Evolutionary conservation across 352 stramenopile species (phyloP).

Genomic region (Globisporangium solare): DNA sequence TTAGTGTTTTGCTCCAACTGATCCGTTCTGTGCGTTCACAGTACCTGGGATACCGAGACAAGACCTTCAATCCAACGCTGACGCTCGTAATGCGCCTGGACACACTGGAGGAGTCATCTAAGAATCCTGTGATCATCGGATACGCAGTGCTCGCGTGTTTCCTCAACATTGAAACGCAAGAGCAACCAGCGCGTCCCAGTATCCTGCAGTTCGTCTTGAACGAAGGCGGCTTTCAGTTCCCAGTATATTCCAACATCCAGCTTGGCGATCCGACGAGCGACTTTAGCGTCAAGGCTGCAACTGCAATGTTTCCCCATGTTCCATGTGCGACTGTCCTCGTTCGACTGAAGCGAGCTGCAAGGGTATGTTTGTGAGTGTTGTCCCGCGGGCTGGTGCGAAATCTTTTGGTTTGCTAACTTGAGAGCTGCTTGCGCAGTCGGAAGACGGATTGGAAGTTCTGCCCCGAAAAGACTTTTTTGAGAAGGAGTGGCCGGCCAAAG

Average conservation of each 20-base stretch:
- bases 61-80: conserved; percentile 69
- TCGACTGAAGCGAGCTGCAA: conserved; percentile 46
- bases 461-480: conserved; percentile 39
- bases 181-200: conserved; percentile 46
- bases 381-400: background rate
- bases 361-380: conserved; percentile 19
- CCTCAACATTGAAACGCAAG: conserved; percentile 49
- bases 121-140: conserved; percentile 55
- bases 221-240: conserved; percentile 72
- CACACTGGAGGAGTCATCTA: conserved; percentile 58
- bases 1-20: background rate
- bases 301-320: conserved; percentile 40
- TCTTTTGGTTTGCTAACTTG: background rate
- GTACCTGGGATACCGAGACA: conserved; percentile 74
- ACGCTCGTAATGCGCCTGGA: conserved; percentile 85
- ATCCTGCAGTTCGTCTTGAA: conserved; percentile 58
- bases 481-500: conserved; percentile 47
- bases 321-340: conserved; percentile 80
- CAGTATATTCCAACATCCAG: conserved; percentile 45
- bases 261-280: conserved; percentile 27
- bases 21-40: conserved; percentile 11
- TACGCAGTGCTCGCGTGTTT: conserved; percentile 77
- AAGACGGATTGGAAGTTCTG: conserved; percentile 56
- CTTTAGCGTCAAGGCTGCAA: conserved; percentile 26
- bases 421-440: conserved; percentile 20